Evolutionary conservation across 768 basidiomycete species (phyloP).

Genomic region (Lentinula sp.): DNA sequence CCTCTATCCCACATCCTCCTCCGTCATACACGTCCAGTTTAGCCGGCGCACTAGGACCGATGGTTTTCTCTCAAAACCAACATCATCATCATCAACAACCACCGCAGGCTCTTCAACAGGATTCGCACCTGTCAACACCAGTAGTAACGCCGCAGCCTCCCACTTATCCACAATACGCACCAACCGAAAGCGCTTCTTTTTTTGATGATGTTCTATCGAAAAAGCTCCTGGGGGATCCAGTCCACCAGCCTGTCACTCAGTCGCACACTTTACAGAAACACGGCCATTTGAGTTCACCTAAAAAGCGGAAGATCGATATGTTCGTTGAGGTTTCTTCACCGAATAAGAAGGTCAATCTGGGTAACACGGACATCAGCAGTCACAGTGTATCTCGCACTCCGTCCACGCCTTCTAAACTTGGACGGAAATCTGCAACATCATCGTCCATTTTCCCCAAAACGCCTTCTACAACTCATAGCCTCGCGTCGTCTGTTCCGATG

Average conservation of each 20-base stretch:
- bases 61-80: slow-evolving; percentile 18
- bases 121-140: slow-evolving; percentile 8
- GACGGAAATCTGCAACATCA: background rate
- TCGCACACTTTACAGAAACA: slow-evolving; percentile 14
- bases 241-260: slow-evolving; percentile 15
- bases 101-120: slow-evolving; percentile 3
- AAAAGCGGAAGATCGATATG: slow-evolving; percentile 57
- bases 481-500: slow-evolving; percentile 12
- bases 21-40: slow-evolving; percentile 61
- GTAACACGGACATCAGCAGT: background rate
- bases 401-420: slow-evolving; percentile 9
- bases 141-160: slow-evolving; percentile 5
- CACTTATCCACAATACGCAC: slow-evolving; percentile 21
- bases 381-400: slow-evolving; percentile 5
- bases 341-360: slow-evolving; percentile 49
- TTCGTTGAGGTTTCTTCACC: slow-evolving; percentile 56
- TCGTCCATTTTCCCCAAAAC: slow-evolving; percentile 1
- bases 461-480: slow-evolving; percentile 1
- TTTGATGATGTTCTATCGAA: slow-evolving; percentile 60
- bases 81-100: slow-evolving; percentile 8
- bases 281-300: slow-evolving; percentile 13
- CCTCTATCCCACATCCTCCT: slow-evolving; percentile 53
- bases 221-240: slow-evolving; percentile 24
- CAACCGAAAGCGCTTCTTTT: slow-evolving; percentile 57
- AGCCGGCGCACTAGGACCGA: slow-evolving; percentile 52